Base-by-base conservation (phyloP, 169 alveolate species). In the Babesia bigemina region DNA sequence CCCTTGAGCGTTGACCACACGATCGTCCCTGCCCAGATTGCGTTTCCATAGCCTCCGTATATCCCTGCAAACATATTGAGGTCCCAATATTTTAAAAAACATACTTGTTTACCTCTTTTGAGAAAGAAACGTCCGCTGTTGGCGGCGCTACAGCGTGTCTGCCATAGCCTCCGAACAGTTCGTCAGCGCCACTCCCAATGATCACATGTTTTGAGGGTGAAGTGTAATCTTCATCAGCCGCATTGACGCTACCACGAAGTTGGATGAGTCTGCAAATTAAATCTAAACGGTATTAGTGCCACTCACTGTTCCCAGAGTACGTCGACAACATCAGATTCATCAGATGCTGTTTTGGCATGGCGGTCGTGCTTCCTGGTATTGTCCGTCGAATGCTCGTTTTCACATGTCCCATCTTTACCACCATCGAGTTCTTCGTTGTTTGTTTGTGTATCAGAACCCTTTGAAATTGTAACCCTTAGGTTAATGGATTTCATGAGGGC, bases 151-250 rank as follows among this genome's bases (percentile, higher is more conserved):
- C 58, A 17, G 78, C 81, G 53, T 88, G 93, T n/a, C 93, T 67
- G 13, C 90, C 89, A 52, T 88, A 88, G 10, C 93, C 93, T 0
- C 93, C 93, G 75, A 75, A 85, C 50, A 88, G 62, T 52, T 88
- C 93, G 65, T 88, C 93, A 7, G 93, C 93, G 7, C 93, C 93
- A 26, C 91, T 88, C 0, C 93, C 93, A 59, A 88, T 81, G 26
- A 88, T 24, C 45, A 79, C 87, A n/a, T 70, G 60, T 28, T 42
- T 59, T 16, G 78, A 63, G 9, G 19, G 26, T 39, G 71, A 63
- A 11, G 24, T 42, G 29, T 67, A 78, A 0, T 49, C 67, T 33
- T 8, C 48, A 10, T 2, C 48, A 0, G n/a, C 47, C 13, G 14
- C 9, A 29, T 33, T 19, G 12, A 19, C 39, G 47, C 1, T 59